Conservation (phyloP, 495 filamentous ascomycete species). For the Talaromyces adpressus region DNA sequence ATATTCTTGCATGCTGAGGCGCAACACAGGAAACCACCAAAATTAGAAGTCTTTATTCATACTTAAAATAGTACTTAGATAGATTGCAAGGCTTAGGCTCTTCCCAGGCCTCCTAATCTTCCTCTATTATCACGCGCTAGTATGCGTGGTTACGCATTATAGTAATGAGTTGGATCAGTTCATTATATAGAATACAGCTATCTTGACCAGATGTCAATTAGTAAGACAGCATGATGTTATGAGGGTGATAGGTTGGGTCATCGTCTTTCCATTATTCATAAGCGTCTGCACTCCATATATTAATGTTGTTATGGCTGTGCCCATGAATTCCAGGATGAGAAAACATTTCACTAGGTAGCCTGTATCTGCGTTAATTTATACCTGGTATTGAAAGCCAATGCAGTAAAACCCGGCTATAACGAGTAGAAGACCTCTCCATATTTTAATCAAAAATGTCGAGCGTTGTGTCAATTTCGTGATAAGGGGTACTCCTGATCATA, state of each 20-base stretch:
- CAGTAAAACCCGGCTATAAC: too few species aligned
- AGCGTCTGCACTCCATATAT: neutral
- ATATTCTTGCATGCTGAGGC: constrained; percentile 11
- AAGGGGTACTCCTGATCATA: too few species aligned
- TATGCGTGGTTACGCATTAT: neutral
- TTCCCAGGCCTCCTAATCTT: neutral
- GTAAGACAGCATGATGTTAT: neutral
- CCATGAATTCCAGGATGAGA: too few species aligned
- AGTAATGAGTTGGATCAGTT: constrained; percentile 1
- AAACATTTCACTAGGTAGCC: too few species aligned
- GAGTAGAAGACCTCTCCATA: too few species aligned
- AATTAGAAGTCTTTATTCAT: constrained; percentile 3
- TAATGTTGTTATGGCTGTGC: too few species aligned
- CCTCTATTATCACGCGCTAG: neutral
- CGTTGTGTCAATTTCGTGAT: too few species aligned
- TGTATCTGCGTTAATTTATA: too few species aligned
- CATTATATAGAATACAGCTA: neutral
- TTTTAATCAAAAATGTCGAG: too few species aligned
- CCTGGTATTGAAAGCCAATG: too few species aligned
- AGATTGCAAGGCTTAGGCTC: neutral
- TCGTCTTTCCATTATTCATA: constrained; percentile 1
- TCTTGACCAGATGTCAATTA: neutral
- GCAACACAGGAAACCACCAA: constrained; percentile 5
- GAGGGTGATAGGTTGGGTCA: neutral
- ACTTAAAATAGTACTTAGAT: neutral